Base-by-base conservation (phyloP, 2,329 filamentous ascomycete genomes). In the Stenocarpella maydis region DNA sequence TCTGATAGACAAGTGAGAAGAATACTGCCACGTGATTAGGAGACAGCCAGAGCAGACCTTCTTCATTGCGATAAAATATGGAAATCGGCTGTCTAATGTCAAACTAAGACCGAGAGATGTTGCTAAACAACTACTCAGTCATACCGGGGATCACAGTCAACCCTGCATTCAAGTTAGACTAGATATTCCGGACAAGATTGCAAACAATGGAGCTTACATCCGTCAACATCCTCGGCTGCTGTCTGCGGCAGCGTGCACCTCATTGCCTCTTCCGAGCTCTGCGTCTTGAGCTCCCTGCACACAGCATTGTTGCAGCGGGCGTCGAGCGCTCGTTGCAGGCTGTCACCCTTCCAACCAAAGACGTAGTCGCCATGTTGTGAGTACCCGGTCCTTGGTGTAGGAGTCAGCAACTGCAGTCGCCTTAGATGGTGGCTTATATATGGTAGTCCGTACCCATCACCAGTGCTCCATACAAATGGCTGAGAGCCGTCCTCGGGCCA, bases 281-380 rank as follows among this genome's bases (percentile, higher is more conserved):
- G 75, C 5, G 74, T 74, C 69, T 71, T 74, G 41, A 76, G 71
- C 12, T 39, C 61, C 2, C 65, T 65, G 69, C 75, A 76, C 3
- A 64, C 52, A 28, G 74, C 70, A 7, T 71, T 71, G 34, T 67
- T 67, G 53, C 68, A 69, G 4, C 52, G 47, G 49, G 50, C 52
- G 24, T 69, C 43, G 21, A 69, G 77, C 37, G 77, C 77, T 1
- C 69, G 61, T 69, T 78, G 77, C 19, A 78, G 75, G 2, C 74
- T 63, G 65, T 78, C 77, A n/a, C 71, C 77, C 60, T 78, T 75
- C 76, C 79, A 81, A 15, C 79, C 79, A 69, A 81, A 81, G 26
- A 81, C 74, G 71, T 82, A 81, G 69, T 81, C 80, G 15, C 78
- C 80, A 67, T 81, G 79, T 6, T 78, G 79, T 6, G 79, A 79